Evolutionary conservation across 257 asterid genomes (phyloP).

Genomic region (Rhazya stricta): DNA sequence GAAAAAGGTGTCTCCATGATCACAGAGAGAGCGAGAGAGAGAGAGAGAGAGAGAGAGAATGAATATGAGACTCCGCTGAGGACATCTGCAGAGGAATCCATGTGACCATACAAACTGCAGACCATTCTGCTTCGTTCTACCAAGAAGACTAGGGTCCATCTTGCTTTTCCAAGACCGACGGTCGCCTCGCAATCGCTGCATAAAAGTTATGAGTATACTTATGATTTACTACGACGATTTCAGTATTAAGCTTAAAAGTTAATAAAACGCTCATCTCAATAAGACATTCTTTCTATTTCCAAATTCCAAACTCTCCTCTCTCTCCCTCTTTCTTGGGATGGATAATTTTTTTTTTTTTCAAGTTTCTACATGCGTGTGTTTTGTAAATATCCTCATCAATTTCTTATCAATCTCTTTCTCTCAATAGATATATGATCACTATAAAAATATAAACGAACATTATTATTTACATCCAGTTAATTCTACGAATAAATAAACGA

Average conservation of each 20-base stretch:
- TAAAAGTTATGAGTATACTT: no score
- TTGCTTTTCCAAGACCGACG: constrained; percentile 27
- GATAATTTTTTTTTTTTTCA: background rate
- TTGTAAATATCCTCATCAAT: no score
- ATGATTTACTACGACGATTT: background rate
- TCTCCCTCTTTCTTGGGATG: background rate
- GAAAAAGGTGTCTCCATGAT: constrained; percentile 11
- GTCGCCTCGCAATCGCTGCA: background rate
- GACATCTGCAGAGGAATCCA: constrained; percentile 33
- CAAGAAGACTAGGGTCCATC: constrained; percentile 12
- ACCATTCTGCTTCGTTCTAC: constrained; percentile 19
- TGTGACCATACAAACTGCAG: constrained; percentile 27
- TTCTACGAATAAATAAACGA: no score
- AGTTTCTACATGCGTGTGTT: no score
- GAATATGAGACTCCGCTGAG: background rate
- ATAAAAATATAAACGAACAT: no score
- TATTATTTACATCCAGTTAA: no score
- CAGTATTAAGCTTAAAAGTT: background rate
- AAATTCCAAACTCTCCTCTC: constrained; percentile 3
- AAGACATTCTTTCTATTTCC: constrained; percentile 14
- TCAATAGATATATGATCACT: no score
- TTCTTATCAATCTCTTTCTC: no score
- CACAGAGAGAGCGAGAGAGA: no score
- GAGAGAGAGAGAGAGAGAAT: background rate
- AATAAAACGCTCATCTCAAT: background rate